These are phyloP conservation scores for Crepidotus variabilis DNA, from an alignment of 768 basidiomycete genomes.

Conservation along the genomic window DNA sequence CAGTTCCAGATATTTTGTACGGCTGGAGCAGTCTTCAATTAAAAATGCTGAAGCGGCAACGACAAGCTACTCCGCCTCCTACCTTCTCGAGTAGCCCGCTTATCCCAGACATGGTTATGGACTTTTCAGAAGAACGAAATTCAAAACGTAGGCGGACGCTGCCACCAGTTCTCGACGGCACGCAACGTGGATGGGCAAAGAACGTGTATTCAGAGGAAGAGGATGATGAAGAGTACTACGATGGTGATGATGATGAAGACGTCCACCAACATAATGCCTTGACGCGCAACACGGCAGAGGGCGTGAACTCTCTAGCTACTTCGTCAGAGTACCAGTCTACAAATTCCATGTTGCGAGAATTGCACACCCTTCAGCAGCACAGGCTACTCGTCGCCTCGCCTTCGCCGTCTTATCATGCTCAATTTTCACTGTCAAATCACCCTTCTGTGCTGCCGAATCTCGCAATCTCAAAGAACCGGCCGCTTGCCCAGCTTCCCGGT, in stretches of 20 bases:
- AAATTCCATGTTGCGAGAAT: constrained; percentile 65
- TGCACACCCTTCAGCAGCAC: constrained; percentile 68
- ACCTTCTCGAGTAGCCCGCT: constrained; percentile 22
- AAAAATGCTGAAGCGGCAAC: constrained; percentile 50
- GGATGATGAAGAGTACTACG: constrained; percentile 26
- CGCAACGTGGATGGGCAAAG: constrained; percentile 41
- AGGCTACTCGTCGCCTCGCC: constrained; percentile 43
- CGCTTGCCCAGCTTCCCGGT: neutral
- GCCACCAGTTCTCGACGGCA: constrained; percentile 53
- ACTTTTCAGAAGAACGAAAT: constrained; percentile 26
- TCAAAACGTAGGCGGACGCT: constrained; percentile 52
- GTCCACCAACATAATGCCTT: constrained; percentile 18
- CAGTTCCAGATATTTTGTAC: neutral
- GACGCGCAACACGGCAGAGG: constrained; percentile 1
- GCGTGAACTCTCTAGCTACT: constrained; percentile 7
- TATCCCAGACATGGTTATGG: constrained; percentile 22
- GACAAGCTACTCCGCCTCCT: constrained; percentile 36
- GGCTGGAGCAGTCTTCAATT: neutral
- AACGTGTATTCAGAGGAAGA: constrained; percentile 27
- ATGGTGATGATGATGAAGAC: constrained; percentile 19
- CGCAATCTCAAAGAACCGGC: neutral
- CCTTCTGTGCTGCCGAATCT: constrained; percentile 5
- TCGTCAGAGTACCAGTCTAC: constrained; percentile 50
- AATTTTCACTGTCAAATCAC: neutral
- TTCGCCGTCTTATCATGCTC: constrained; percentile 4